These are phyloP conservation scores for Globisporangium rhizosaccharum DNA, from an alignment of 352 stramenopile genomes.

Conservation along the genomic window DNA sequence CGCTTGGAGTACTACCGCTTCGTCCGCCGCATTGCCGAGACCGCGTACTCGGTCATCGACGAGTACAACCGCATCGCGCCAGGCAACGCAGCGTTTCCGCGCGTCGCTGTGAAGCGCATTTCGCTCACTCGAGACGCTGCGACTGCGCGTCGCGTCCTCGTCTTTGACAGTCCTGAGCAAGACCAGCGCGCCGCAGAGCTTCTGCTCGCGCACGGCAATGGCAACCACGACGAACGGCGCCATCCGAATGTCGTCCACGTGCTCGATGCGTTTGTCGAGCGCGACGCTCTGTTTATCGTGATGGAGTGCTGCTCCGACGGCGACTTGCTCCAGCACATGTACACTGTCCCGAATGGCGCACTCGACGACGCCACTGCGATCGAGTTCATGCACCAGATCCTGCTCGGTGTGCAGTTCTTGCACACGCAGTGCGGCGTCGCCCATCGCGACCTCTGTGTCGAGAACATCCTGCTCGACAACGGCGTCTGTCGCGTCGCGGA, in stretches of 20 bases:
- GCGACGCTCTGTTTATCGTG: slow-evolving; percentile 20
- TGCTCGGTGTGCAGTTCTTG: slow-evolving; percentile 20
- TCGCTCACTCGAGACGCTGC: slow-evolving; percentile 4
- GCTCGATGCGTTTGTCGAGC: slow-evolving; percentile 13
- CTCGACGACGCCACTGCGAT: slow-evolving; percentile 15
- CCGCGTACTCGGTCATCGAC: slow-evolving; percentile 23
- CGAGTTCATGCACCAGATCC: slow-evolving; percentile 21
- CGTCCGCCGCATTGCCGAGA: slow-evolving; percentile 18
- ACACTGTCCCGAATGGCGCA: background rate
- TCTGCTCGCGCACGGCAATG: slow-evolving; percentile 2
- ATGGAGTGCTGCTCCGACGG: slow-evolving; percentile 34
- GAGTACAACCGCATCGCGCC: slow-evolving; percentile 16
- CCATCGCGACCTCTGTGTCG: slow-evolving; percentile 27
- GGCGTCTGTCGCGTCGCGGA: slow-evolving; percentile 32
- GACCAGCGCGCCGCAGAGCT: slow-evolving; percentile 10
- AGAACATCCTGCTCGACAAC: slow-evolving; percentile 26
- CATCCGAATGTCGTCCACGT: slow-evolving; percentile 17
- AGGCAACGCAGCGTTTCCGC: background rate
- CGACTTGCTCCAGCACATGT: slow-evolving; percentile 22
- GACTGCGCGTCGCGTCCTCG: background rate
- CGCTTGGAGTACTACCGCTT: slow-evolving; percentile 8
- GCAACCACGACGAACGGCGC: too few species aligned
- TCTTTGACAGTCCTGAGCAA: slow-evolving; percentile 16
- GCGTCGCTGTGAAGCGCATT: slow-evolving; percentile 27
- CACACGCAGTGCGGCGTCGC: slow-evolving; percentile 20